phyloP scores from a whole-genome alignment of 257 asterid genomes.

The Rhazya stricta region DNA sequence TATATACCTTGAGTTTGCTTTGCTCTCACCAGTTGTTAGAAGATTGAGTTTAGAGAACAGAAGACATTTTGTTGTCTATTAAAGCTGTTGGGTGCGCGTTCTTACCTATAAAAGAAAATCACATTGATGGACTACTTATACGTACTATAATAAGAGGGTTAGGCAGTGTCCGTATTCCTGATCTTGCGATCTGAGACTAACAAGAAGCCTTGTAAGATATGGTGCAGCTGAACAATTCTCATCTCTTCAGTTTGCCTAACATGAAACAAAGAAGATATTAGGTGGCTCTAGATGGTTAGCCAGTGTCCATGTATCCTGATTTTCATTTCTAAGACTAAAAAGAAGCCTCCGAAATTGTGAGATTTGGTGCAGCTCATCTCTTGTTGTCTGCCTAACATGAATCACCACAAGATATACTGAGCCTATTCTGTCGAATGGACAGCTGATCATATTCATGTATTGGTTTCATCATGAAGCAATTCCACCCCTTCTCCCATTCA shows the following conservation, averaged over 20 bases:
- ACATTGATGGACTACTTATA: not conserved
- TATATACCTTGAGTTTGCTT: not conserved
- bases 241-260: not conserved
- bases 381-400: not conserved
- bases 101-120: not conserved
- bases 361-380: not conserved
- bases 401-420: not conserved
- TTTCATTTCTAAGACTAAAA: not conserved
- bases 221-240: constrained; percentile 1
- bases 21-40: not conserved
- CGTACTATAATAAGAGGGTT: not conserved
- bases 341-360: not conserved
- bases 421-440: not conserved
- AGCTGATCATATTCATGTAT: not conserved
- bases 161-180: not conserved
- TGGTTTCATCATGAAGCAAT: not conserved
- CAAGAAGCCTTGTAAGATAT: not conserved
- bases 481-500: not conserved
- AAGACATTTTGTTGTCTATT: not conserved
- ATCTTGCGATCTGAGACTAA: not conserved
- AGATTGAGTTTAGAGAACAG: not conserved
- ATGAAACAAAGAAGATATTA: too few relatives aligned
- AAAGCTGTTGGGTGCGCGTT: not conserved
- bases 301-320: not conserved
- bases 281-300: not conserved